Base-by-base conservation (phyloP, 2,329 filamentous ascomycete genomes). In the Fusarium compactum region DNA sequence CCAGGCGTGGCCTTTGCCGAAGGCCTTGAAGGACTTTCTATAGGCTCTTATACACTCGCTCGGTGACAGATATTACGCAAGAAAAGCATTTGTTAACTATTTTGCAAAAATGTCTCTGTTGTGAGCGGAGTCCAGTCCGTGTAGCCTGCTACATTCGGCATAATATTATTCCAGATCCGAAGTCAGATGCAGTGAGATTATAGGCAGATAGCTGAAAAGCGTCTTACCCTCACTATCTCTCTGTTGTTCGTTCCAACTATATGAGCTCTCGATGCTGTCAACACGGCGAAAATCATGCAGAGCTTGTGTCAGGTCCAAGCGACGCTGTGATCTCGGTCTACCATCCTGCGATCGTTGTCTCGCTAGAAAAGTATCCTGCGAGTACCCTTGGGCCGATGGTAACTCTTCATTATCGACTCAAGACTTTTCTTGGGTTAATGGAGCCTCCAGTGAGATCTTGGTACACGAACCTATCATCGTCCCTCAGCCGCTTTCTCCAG, bases 1-100 rank as follows among this genome's bases (percentile, higher is more conserved):
- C 2, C 64, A 68, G 12, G 72, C 72, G 0, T 74, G 72, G 72
- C 72, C 72, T 0, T 40, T 74, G 2, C 67, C 72, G 0, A 73
- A 67, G 8, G 53, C 53, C 1, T 24, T 74, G 16, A 11, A 16
- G 9, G 16, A 38, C 5, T 38, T 38, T 7, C 16, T n/a, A 2
- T 38, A 38, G 16, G 3, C 7, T 8, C 7, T 16, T 8, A 8
- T 8, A 2, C 30, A 4, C 3, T 2, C 14, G 2, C 15, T 8
- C 15, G 8, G 7, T 1, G 30, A 15, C 30, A 8, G 7, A 14
- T 32, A 5, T 8, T 8, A 8, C 30, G 1, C 7, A 16, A 32
- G 4, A 6, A 32, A 32, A 16, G 12, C 30, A 29, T 29, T 10
- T 29, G 5, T 29, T 29, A 29, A 27, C 25, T 27, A 27, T 27